A percentile compares a stretch with the other conserved stretches of the same genome.
phyloP scores from a whole-genome alignment of 257 asterid genomes.

The Solanum megistacrolobum region DNA sequence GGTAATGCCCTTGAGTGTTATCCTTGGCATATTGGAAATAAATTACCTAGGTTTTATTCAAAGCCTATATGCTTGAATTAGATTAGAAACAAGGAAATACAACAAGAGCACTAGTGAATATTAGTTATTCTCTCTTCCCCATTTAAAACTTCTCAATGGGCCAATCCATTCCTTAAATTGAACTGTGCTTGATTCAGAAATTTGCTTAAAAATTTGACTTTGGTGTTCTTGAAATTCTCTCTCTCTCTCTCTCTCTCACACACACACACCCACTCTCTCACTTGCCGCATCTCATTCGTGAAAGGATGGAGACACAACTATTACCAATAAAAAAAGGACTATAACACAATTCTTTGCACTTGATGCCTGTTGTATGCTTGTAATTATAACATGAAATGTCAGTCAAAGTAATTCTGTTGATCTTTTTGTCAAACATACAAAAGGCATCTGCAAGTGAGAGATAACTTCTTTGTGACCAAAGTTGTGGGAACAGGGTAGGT shows the following conservation, averaged over 20 bases:
- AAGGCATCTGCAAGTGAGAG: not conserved
- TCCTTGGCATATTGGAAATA: not conserved
- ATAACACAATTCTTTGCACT: not conserved
- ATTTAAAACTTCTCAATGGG: not conserved
- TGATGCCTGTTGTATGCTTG: not conserved
- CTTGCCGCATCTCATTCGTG: not conserved
- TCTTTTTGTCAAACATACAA: not conserved
- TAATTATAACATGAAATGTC: not conserved
- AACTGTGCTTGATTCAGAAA: not conserved
- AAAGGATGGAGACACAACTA: not conserved
- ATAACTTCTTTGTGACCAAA: not conserved
- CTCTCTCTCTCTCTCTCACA: not conserved
- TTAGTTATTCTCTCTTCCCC: not conserved
- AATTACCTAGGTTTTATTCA: not conserved
- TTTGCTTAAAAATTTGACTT: not conserved
- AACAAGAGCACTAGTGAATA: not conserved
- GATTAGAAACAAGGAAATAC: not conserved
- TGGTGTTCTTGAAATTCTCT: not conserved
- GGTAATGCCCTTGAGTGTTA: slow-evolving; percentile 28
- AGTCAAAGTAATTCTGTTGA: not conserved
- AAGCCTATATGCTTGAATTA: not conserved
- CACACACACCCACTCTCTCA: not conserved
- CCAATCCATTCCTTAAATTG: not conserved
- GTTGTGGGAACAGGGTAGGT: not conserved
- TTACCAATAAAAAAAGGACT: not conserved